Evolutionary conservation across 768 basidiomycete genomes (phyloP), one percentile per base, ranked within the genome.

Genomic region (Tylopilus felleus): DNA sequence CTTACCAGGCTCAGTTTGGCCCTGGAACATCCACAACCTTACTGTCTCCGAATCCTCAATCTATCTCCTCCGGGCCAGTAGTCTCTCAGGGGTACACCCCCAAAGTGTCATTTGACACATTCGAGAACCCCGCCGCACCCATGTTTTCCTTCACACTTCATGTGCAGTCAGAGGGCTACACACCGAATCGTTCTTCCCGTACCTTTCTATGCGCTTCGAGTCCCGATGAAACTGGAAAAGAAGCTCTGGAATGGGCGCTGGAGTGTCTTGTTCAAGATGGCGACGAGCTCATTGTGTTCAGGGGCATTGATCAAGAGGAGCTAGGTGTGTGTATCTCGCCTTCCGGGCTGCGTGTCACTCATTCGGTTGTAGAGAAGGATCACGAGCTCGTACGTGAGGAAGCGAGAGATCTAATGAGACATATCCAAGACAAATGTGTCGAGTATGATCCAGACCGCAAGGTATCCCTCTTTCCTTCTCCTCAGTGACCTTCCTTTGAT

Each of bases 241-340:
- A 93, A 62, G 95, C 96, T 0, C 74, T 98, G 8, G 92, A 97
- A 52, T 99, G 96, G 96, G 77, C 83, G n/a, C 77, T 98, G 27
- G 89, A 92, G 61, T 79, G 80, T 31, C 77, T 99, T 12, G 83
- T 87, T 8, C 87, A 90, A 69, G 88, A 91, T 52, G 90, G 91
- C 2, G 96, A 98, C 67, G 96, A 98, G 71, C 74, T 98, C 21
- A 85, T 99, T 52, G 88, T 98, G 9, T 90, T 91, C 53, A 77
- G 96, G 35, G 96, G 96, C 1, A 82, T 96, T 14, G 93, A 96
- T 57, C 82, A 89, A 56, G 94, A 93, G 33, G 89, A 87, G 31
- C 73, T 92, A 25, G 87, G 91, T 92, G 57, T 31, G 82, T 41
- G 8, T 16, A 28, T 45, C 27, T 14, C 23, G 9, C 1, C 41